Percentiles rank a stretch among this genome's conserved stretches.
Conservation (phyloP, 83 land plant genomes). For the Diphasiastrum complanatum region DNA sequence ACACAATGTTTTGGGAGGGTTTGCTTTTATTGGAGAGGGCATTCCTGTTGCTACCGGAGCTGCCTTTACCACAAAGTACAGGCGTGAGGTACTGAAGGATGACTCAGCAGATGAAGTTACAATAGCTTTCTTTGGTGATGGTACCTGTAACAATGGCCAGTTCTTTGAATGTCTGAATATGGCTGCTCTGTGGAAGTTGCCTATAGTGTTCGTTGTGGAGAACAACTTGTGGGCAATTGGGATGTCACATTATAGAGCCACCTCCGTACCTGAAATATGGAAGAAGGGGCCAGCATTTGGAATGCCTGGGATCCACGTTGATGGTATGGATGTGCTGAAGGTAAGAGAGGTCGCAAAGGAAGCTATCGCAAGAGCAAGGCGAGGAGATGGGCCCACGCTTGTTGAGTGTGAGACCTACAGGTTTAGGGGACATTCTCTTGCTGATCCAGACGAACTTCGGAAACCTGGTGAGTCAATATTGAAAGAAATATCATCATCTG, state of each 20-base stretch:
- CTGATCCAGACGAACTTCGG: constrained; percentile 9
- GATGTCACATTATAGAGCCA: constrained; percentile 7
- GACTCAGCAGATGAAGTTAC: constrained; percentile 11
- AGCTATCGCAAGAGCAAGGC: constrained; percentile 7
- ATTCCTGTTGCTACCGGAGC: constrained; percentile 14
- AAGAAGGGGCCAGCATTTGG: constrained; percentile 13
- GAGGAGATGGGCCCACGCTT: constrained; percentile 13
- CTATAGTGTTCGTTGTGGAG: constrained; percentile 13
- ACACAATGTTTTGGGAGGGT: too few relatives aligned
- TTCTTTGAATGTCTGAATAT: constrained; percentile 15
- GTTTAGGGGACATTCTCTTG: constrained; percentile 11
- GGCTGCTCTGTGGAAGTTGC: constrained; percentile 8
- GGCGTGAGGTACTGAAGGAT: too few relatives aligned
- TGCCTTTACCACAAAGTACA: too few relatives aligned
- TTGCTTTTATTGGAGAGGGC: constrained; percentile 14
- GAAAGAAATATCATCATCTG: too few relatives aligned
- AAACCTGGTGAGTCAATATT: not conserved
- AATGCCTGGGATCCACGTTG: too few relatives aligned
- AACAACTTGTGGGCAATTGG: constrained; percentile 17
- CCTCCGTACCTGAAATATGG: constrained; percentile 14
- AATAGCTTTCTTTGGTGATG: constrained; percentile 9
- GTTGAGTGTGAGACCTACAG: constrained; percentile 14
- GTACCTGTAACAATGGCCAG: constrained; percentile 16
- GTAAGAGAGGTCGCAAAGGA: too few relatives aligned
- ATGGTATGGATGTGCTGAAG: too few relatives aligned